A percentile compares a stretch with the other conserved stretches of the same genome.
These are phyloP conservation scores for Tilletia horrida DNA, from an alignment of 1,284 basidiomycete genomes.

Conservation along the genomic window DNA sequence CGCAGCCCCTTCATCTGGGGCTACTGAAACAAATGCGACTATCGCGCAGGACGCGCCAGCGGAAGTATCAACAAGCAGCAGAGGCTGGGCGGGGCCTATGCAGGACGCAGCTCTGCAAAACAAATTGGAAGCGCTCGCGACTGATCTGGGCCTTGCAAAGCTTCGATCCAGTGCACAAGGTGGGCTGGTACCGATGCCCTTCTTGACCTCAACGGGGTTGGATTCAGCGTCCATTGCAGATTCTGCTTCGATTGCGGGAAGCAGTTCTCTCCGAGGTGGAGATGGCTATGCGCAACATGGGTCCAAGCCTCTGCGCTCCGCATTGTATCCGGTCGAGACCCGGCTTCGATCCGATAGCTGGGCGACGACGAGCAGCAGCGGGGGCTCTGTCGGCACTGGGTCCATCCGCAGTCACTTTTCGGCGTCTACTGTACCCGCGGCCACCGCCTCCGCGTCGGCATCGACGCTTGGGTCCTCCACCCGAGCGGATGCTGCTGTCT, in stretches of 20 bases:
- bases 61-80: too few species aligned
- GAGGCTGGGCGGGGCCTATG: too few species aligned
- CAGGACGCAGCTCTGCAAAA: too few species aligned
- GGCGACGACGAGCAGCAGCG: slow-evolving; percentile 1
- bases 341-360: slow-evolving; percentile 7
- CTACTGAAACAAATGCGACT: too few species aligned
- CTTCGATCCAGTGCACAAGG: slow-evolving; percentile 32
- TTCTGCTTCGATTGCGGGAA: not conserved
- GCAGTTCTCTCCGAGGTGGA: too few species aligned
- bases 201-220: not conserved
- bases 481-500: too few species aligned
- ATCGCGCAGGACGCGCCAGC: too few species aligned
- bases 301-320: not conserved
- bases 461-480: not conserved
- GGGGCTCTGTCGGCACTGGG: too few species aligned
- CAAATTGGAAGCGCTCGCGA: slow-evolving; percentile 19
- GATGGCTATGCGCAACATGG: too few species aligned
- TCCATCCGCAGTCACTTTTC: too few species aligned
- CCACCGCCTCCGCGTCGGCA: not conserved
- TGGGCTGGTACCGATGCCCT: not conserved
- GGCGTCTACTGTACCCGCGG: not conserved
- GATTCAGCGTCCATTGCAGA: not conserved
- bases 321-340: slow-evolving; percentile 2
- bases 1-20: too few species aligned
- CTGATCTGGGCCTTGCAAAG: slow-evolving; percentile 42